Conservation (phyloP, 1,284 basidiomycete species). For the Phellinidium pouzarii region DNA sequence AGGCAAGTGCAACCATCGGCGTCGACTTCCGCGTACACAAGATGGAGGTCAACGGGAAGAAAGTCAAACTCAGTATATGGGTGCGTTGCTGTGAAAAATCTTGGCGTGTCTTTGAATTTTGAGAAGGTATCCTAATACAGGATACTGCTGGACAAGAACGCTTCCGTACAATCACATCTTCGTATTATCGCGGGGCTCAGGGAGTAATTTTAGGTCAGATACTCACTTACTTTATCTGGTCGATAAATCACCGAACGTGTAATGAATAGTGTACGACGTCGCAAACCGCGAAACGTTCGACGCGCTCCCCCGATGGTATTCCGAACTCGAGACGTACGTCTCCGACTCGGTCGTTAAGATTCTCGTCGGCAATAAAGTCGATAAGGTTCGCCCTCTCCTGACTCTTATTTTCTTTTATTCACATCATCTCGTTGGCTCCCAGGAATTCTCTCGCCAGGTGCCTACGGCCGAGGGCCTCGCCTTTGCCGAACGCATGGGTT, state of each 20-base stretch:
- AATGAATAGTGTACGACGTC: slow-evolving; percentile 83
- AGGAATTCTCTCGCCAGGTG: slow-evolving; percentile 90
- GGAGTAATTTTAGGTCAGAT: slow-evolving; percentile 81
- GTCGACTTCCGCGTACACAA: slow-evolving; percentile 79
- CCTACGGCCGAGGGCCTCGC: slow-evolving; percentile 70
- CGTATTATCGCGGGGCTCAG: slow-evolving; percentile 91
- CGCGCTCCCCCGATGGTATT: slow-evolving; percentile 87
- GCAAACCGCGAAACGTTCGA: slow-evolving; percentile 89
- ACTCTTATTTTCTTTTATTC: neutral
- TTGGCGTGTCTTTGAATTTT: neutral
- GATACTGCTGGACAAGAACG: slow-evolving; percentile 90
- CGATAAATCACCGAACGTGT: neutral
- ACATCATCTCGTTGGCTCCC: slow-evolving; percentile 1
- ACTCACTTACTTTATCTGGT: neutral
- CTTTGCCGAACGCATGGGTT: slow-evolving; percentile 79
- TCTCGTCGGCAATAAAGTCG: slow-evolving; percentile 92
- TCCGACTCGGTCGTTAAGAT: slow-evolving; percentile 87
- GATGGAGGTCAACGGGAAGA: slow-evolving; percentile 74
- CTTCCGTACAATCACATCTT: slow-evolving; percentile 86
- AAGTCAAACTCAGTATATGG: slow-evolving; percentile 80
- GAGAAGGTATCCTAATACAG: slow-evolving; percentile 33
- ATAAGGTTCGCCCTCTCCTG: slow-evolving; percentile 56
- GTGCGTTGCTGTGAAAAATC: slow-evolving; percentile 32
- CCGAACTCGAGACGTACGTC: slow-evolving; percentile 92
- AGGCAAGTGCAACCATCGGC: slow-evolving; percentile 91